Conservation (phyloP, 2,329 filamentous ascomycete species). For the Ceratocystis smalleyi region DNA sequence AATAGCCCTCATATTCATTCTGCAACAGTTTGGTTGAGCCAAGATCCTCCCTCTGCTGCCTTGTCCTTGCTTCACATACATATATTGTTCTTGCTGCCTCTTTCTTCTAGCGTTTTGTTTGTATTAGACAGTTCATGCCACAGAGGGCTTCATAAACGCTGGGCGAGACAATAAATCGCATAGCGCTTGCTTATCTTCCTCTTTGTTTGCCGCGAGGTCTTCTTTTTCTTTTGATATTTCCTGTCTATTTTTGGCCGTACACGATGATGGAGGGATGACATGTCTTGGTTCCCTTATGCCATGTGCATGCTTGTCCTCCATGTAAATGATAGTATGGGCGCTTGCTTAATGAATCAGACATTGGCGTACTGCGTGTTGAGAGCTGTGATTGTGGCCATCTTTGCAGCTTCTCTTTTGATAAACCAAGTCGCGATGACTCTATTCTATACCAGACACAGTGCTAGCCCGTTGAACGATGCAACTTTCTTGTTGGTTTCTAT, state of each 20-base stretch:
- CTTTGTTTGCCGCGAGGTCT: not conserved
- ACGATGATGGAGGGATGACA: not conserved
- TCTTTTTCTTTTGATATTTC: not conserved
- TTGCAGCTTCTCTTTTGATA: too few species aligned
- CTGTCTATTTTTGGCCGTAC: not conserved
- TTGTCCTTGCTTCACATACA: not conserved
- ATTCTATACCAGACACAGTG: too few species aligned
- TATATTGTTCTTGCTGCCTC: not conserved
- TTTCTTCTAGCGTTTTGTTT: not conserved
- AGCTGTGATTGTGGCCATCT: too few species aligned
- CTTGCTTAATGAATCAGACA: too few species aligned
- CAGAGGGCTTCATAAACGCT: not conserved
- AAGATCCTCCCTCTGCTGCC: not conserved
- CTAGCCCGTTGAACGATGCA: too few species aligned
- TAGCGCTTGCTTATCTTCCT: not conserved
- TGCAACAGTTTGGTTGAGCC: not conserved
- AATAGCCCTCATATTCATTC: not conserved
- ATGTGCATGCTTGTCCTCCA: too few species aligned
- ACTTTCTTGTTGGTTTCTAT: too few species aligned
- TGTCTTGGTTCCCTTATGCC: too few species aligned
- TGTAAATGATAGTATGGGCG: too few species aligned
- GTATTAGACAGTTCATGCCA: slow-evolving; percentile 22
- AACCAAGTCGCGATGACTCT: too few species aligned
- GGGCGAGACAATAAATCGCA: not conserved
- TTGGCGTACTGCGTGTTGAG: too few species aligned